Conservation (phyloP, 192 early-diverging fungal species). For the Coemansia sp. region DNA sequence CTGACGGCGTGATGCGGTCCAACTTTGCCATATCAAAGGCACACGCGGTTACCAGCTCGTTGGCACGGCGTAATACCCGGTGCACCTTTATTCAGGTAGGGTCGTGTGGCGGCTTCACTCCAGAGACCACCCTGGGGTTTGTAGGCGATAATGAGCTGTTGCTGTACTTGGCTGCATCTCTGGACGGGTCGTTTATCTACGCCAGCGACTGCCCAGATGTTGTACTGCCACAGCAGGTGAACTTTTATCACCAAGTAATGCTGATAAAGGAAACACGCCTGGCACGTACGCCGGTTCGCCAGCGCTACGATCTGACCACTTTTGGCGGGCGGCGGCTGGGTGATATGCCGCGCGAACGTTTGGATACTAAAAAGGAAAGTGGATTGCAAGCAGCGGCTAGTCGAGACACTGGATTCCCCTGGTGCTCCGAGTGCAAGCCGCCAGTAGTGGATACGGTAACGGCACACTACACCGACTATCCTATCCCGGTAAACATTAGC, state of each 20-base stretch:
- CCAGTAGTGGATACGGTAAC: conserved; percentile 61
- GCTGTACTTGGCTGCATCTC: conserved; percentile 64
- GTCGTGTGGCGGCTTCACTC: conserved; percentile 57
- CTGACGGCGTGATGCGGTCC: conserved; percentile 75
- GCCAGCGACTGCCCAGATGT: conserved; percentile 60
- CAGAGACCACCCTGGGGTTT: conserved; percentile 72
- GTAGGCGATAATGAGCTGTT: conserved; percentile 75
- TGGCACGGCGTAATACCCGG: conserved; percentile 58
- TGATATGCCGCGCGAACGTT: conserved; percentile 55
- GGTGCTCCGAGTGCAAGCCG: conserved; percentile 62
- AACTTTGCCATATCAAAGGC: conserved; percentile 63
- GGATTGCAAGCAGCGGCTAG: conserved; percentile 15
- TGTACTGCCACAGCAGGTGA: conserved; percentile 28
- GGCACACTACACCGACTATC: conserved; percentile 64
- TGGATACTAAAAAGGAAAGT: conserved; percentile 25
- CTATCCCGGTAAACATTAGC: conserved; percentile 58
- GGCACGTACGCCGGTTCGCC: conserved; percentile 29
- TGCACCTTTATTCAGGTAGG: conserved; percentile 77
- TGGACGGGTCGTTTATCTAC: conserved; percentile 68
- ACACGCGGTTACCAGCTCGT: conserved; percentile 46
- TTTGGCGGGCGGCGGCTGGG: conserved; percentile 40
- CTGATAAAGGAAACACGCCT: conserved; percentile 49
- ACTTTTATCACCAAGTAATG: conserved; percentile 53
- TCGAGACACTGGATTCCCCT: conserved; percentile 61
- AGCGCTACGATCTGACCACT: conserved; percentile 33